A percentile compares a stretch with the other conserved stretches of the same genome.
phyloP scores from a whole-genome alignment of 2,329 filamentous ascomycete genomes.

The Fusarium zealandicum region DNA sequence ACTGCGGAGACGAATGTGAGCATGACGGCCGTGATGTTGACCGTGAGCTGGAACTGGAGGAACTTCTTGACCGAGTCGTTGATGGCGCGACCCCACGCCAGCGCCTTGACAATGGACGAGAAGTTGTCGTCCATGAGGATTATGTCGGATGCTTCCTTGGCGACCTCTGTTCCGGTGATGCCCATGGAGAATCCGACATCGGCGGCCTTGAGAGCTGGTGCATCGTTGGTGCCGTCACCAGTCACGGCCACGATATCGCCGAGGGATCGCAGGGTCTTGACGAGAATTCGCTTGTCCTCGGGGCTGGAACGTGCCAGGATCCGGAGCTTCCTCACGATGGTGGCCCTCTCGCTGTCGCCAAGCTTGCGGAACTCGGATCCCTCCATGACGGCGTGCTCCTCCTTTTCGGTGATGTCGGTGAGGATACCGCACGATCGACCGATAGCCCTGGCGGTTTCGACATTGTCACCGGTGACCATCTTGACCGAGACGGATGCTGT shows the following conservation, averaged over 20 bases:
- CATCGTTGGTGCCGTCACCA: conserved; percentile 72
- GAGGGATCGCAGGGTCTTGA: conserved; percentile 68
- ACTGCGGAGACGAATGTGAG: conserved; percentile 71
- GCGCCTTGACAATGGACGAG: conserved; percentile 68
- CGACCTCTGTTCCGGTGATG: conserved; percentile 70
- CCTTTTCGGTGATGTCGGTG: conserved; percentile 67
- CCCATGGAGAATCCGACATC: conserved; percentile 75
- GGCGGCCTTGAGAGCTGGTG: conserved; percentile 69
- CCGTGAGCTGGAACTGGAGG: conserved; percentile 73
- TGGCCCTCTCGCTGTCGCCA: conserved; percentile 56
- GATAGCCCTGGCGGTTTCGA: conserved; percentile 54
- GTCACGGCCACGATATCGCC: conserved; percentile 73
- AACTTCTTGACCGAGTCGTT: conserved; percentile 75
- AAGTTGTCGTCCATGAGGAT: conserved; percentile 74
- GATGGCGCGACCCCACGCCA: conserved; percentile 71
- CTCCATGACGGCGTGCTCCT: conserved; percentile 55
- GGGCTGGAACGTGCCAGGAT: conserved; percentile 74
- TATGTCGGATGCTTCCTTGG: conserved; percentile 70
- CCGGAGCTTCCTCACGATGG: conserved; percentile 67
- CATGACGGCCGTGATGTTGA: conserved; percentile 72
- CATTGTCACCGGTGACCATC: conserved; percentile 64
- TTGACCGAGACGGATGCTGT: conserved; percentile 71
- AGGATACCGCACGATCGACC: conserved; percentile 53
- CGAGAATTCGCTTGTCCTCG: conserved; percentile 72
- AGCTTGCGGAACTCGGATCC: conserved; percentile 63